phyloP scores from a whole-genome alignment of 345 rosid species.

The Arabis alpina region DNA sequence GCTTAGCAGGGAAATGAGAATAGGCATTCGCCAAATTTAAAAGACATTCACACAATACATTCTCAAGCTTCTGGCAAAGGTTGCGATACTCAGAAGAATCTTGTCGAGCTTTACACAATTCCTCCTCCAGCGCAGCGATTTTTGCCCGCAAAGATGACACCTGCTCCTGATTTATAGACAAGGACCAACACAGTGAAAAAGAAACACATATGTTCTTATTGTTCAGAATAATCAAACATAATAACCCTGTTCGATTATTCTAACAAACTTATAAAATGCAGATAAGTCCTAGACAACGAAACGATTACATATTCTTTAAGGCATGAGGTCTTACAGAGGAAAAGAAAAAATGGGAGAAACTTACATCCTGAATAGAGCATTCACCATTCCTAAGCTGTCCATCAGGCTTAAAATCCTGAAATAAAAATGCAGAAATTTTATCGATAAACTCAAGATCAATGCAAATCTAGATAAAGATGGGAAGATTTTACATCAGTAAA shows the following conservation, averaged over 20 bases:
- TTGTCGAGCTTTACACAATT: constrained; percentile 70
- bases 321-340: constrained; percentile 14
- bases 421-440: constrained; percentile 25
- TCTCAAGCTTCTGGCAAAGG: constrained; percentile 67
- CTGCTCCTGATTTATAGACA: constrained; percentile 65
- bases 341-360: constrained; percentile 13
- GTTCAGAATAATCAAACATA: constrained; percentile 13
- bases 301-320: constrained; percentile 22
- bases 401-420: constrained; percentile 64
- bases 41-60: constrained; percentile 53
- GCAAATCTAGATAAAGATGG: constrained; percentile 26
- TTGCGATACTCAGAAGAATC: constrained; percentile 64
- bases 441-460: constrained; percentile 19
- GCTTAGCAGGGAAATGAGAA: constrained; percentile 20
- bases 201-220: neutral
- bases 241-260: neutral
- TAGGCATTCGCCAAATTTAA: constrained; percentile 12
- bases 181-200: constrained; percentile 32
- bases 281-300: neutral
- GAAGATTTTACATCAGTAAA: neutral
- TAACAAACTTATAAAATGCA: constrained; percentile 9
- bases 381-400: constrained; percentile 60
- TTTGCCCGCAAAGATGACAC: constrained; percentile 63
- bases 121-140: constrained; percentile 79
- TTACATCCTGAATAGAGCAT: constrained; percentile 60